These are phyloP conservation scores for Euptelea pleiosperma DNA, from an alignment of 164 flowering plant species.

Conservation along the genomic window DNA sequence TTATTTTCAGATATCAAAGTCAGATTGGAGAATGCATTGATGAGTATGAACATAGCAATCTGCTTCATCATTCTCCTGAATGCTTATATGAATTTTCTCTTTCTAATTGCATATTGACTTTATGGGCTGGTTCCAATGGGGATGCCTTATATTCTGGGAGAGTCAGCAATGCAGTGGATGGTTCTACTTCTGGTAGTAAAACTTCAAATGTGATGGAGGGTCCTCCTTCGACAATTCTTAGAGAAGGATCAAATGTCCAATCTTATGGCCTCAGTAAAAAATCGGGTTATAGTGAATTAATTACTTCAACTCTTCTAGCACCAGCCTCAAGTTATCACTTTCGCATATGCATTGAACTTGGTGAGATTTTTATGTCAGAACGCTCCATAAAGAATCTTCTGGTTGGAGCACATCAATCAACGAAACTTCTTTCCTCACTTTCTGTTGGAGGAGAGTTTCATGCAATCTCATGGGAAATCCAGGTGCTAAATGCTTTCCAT, in stretches of 20 bases:
- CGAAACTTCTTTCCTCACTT: conserved; percentile 43
- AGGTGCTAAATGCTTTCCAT: conserved; percentile 44
- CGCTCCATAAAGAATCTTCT: conserved; percentile 39
- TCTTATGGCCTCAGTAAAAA: conserved; percentile 21
- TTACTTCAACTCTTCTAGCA: conserved; percentile 14
- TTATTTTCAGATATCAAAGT: conserved; percentile 39
- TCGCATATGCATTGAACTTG: conserved; percentile 31
- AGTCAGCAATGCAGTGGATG: conserved; percentile 17
- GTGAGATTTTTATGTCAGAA: conserved; percentile 41
- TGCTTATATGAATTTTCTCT: conserved; percentile 53
- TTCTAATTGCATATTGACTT: conserved; percentile 36
- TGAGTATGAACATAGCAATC: conserved; percentile 26
- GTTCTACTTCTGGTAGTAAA: conserved; percentile 25
- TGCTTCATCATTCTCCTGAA: conserved; percentile 31
- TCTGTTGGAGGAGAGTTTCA: conserved; percentile 48
- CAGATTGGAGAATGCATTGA: conserved; percentile 19
- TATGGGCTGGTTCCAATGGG: conserved; percentile 26
- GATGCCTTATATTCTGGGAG: conserved; percentile 22
- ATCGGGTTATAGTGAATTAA: conserved; percentile 2
- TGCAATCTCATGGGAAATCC: conserved; percentile 43
- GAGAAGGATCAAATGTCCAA: conserved; percentile 27
- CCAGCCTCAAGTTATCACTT: conserved; percentile 31
- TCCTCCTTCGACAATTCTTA: conserved; percentile 20
- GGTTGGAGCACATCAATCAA: conserved; percentile 33
- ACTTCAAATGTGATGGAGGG: conserved; percentile 13